Evolutionary conservation across 495 filamentous ascomycete genomes (phyloP).

Genomic region (Tuber melanosporum): DNA sequence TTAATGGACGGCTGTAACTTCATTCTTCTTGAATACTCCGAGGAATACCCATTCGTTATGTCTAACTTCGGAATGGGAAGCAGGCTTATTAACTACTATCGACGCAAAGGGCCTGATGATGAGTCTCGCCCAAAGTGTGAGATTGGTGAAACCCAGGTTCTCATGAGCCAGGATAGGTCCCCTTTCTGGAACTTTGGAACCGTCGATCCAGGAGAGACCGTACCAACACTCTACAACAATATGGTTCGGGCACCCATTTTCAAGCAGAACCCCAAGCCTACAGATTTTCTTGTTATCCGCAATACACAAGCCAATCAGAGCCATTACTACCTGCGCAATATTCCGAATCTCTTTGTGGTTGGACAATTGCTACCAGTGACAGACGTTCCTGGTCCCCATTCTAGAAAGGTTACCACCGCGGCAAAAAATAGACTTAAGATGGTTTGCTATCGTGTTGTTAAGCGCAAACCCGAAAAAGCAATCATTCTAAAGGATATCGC

Average conservation of each 20-base stretch:
- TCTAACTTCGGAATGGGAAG: slow-evolving; percentile 97
- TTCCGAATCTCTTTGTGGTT: slow-evolving; percentile 82
- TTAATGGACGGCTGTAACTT: slow-evolving; percentile 80
- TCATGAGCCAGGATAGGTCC: slow-evolving; percentile 88
- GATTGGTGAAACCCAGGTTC: slow-evolving; percentile 76
- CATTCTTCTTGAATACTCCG: slow-evolving; percentile 87
- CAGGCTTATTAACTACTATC: slow-evolving; percentile 91
- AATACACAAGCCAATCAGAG: slow-evolving; percentile 65
- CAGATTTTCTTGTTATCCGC: slow-evolving; percentile 81
- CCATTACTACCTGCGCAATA: slow-evolving; percentile 71
- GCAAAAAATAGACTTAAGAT: slow-evolving; percentile 93
- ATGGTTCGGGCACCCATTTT: slow-evolving; percentile 95
- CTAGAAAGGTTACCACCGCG: slow-evolving; percentile 87
- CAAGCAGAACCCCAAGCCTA: slow-evolving; percentile 67
- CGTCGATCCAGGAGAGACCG: slow-evolving; percentile 79
- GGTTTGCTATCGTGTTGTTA: slow-evolving; percentile 78
- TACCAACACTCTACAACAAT: slow-evolving; percentile 82
- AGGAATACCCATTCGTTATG: slow-evolving; percentile 82
- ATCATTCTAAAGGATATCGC: slow-evolving; percentile 74
- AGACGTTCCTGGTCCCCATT: slow-evolving; percentile 88
- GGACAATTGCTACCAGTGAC: slow-evolving; percentile 87
- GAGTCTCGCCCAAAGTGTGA: slow-evolving; percentile 63
- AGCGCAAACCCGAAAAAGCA: slow-evolving; percentile 60
- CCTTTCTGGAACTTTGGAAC: slow-evolving; percentile 93
- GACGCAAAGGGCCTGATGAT: slow-evolving; percentile 75